phyloP scores from a whole-genome alignment of 164 flowering plant species.

The Pachysandra terminalis region DNA sequence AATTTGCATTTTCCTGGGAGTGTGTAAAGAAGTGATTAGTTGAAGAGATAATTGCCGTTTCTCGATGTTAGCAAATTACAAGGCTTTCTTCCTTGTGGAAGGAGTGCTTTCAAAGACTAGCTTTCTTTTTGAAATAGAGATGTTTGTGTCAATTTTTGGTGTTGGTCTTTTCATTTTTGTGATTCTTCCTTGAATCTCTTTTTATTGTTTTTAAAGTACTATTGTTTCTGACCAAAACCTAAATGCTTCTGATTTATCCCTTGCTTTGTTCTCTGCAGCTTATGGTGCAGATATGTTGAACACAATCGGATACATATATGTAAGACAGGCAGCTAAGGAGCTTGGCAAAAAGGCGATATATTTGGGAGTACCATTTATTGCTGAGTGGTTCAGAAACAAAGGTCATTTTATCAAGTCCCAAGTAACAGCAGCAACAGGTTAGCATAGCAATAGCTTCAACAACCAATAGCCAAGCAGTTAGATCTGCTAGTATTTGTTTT shows the following conservation, averaged over 20 bases:
- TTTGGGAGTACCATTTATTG: conserved; percentile 94
- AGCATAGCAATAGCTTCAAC: conserved; percentile 7
- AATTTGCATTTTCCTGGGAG: no score
- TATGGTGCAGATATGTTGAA: conserved; percentile 93
- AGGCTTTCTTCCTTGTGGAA: no score
- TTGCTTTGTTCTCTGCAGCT: conserved; percentile 45
- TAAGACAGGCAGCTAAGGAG: conserved; percentile 94
- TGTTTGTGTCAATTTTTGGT: no score
- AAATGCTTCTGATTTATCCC: conserved; percentile 8
- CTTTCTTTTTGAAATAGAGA: no score
- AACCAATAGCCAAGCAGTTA: background rate
- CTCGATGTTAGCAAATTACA: no score
- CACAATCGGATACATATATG: conserved; percentile 94
- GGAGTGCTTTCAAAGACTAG: no score
- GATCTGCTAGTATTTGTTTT: background rate
- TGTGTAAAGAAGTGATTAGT: no score
- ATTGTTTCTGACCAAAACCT: background rate
- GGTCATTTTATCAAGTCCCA: conserved; percentile 97
- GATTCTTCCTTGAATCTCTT: background rate
- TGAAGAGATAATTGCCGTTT: no score
- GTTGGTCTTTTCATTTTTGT: no score
- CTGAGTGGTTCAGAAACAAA: conserved; percentile 99
- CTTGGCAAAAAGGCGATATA: conserved; percentile 92
- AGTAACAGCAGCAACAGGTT: conserved; percentile 98
- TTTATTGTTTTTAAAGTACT: background rate